phyloP scores from a whole-genome alignment of 768 basidiomycete species.

The Lentinula boryana region DNA sequence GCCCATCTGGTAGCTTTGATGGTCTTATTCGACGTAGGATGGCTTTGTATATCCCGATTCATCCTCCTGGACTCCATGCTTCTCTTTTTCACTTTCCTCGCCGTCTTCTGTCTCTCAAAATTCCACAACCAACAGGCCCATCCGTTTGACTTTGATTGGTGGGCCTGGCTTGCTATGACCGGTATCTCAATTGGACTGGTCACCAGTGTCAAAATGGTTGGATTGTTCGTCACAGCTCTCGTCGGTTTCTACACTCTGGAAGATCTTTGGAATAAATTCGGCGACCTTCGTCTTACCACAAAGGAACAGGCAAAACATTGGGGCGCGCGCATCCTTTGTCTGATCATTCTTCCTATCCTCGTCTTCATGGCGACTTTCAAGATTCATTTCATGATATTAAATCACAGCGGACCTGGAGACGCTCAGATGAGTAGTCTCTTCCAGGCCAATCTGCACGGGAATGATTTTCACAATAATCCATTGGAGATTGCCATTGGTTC shows the following conservation, averaged over 20 bases:
- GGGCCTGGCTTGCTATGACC: conserved; percentile 90
- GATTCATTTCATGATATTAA: conserved; percentile 90
- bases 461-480: conserved; percentile 89
- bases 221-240: conserved; percentile 89
- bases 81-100: conserved; percentile 97
- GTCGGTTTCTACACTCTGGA: conserved; percentile 96
- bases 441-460: conserved; percentile 93
- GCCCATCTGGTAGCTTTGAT: conserved; percentile 91
- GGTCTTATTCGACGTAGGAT: conserved; percentile 91
- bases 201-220: conserved; percentile 96
- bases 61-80: conserved; percentile 98
- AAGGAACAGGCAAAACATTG: conserved; percentile 89
- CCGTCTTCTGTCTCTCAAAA: conserved; percentile 90
- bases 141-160: conserved; percentile 97
- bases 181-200: conserved; percentile 95
- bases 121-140: conserved; percentile 97
- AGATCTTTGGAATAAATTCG: conserved; percentile 98
- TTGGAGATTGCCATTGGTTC: conserved; percentile 87
- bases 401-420: conserved; percentile 93
- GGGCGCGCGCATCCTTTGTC: conserved; percentile 76
- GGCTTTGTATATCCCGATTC: conserved; percentile 95
- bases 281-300: conserved; percentile 85
- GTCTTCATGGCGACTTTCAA: conserved; percentile 96
- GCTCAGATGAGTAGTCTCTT: conserved; percentile 98
- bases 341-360: conserved; percentile 85